phyloP scores from a whole-genome alignment of 257 asterid genomes.

The Forsythia viridissima region DNA sequence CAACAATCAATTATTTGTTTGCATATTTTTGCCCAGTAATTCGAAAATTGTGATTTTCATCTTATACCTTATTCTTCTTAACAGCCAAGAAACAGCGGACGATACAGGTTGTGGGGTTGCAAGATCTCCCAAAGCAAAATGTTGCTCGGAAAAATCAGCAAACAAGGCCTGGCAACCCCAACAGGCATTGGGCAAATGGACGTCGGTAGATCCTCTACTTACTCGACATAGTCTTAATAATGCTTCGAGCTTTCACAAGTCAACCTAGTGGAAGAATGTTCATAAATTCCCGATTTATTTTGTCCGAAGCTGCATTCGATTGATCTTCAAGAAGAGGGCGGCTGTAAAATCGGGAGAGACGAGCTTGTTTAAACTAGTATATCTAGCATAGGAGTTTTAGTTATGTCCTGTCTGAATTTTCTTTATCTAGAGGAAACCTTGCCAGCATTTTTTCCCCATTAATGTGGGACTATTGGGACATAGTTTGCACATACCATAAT shows the following conservation, averaged over 20 bases:
- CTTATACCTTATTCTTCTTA: neutral
- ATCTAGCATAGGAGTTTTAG: neutral
- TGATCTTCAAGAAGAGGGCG: neutral
- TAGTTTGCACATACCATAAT: neutral
- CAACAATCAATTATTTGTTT: neutral
- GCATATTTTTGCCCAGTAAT: neutral
- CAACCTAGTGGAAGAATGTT: neutral
- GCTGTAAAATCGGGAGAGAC: neutral
- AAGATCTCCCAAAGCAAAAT: conserved; percentile 48
- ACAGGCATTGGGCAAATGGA: conserved; percentile 41
- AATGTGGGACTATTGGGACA: neutral
- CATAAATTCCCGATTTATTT: neutral
- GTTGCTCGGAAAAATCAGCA: conserved; percentile 34
- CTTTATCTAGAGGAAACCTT: neutral
- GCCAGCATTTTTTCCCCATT: neutral
- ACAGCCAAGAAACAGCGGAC: conserved; percentile 55
- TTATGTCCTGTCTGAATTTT: neutral
- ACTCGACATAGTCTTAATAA: neutral
- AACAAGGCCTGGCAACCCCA: conserved; percentile 34
- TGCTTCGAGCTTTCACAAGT: neutral
- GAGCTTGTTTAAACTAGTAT: neutral
- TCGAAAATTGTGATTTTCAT: neutral
- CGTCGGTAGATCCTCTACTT: conserved; percentile 32
- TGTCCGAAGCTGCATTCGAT: neutral
- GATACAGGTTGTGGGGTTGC: conserved; percentile 54